These are phyloP conservation scores for Geotrichum klebahnii DNA, from an alignment of 1,139 yeast species.

Conservation along the genomic window DNA sequence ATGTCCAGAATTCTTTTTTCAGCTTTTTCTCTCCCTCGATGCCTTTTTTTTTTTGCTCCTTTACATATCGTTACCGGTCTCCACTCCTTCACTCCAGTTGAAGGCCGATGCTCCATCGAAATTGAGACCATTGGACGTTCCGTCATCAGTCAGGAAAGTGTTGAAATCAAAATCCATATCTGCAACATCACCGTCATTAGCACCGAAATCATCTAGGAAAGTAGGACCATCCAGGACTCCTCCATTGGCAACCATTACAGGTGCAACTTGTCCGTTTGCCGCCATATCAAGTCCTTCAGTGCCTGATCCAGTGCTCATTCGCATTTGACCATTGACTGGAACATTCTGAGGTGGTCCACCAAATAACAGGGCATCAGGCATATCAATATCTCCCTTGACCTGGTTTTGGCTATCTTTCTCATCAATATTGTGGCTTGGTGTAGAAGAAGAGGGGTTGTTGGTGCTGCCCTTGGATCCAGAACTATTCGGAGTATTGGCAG, in stretches of 20 bases:
- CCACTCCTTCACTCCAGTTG: constrained; percentile 37
- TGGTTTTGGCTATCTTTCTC: background rate
- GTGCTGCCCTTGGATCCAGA: constrained; percentile 17
- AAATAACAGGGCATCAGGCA: background rate
- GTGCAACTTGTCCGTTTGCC: constrained; percentile 10
- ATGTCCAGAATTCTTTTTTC: background rate
- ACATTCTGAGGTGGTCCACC: background rate
- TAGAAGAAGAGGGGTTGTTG: constrained; percentile 2
- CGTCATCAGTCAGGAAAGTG: constrained; percentile 38
- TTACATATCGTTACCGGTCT: constrained; percentile 31
- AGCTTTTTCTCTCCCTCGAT: background rate
- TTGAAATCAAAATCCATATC: constrained; percentile 40
- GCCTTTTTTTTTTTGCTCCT: background rate
- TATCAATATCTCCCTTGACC: constrained; percentile 2
- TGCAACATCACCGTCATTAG: constrained; percentile 25
- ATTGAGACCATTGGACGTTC: constrained; percentile 27
- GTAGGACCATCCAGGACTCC: constrained; percentile 30
- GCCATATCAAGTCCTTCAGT: constrained; percentile 3
- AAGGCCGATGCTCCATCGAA: constrained; percentile 32
- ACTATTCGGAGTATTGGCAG: constrained; percentile 1
- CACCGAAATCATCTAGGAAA: constrained; percentile 35
- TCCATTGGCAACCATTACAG: constrained; percentile 19
- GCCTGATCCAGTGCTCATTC: constrained; percentile 29
- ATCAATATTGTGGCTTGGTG: background rate
- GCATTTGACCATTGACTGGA: background rate